These are phyloP conservation scores for Torulaspora globosa DNA, from an alignment of 1,139 yeast species.

Conservation along the genomic window DNA sequence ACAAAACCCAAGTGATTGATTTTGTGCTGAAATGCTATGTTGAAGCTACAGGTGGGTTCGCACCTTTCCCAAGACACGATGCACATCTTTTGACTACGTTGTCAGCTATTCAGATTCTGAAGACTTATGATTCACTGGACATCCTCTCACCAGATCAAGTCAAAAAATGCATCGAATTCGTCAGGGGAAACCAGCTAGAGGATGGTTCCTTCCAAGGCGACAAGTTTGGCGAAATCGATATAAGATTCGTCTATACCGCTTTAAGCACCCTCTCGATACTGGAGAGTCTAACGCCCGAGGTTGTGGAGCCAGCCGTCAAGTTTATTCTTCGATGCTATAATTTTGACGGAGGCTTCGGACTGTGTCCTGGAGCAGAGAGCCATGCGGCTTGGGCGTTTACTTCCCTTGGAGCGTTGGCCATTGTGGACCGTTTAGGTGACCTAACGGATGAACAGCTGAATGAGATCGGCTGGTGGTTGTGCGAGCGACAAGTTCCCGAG, in stretches of 20 bases:
- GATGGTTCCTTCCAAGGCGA: slow-evolving; percentile 91
- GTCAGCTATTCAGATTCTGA: slow-evolving; percentile 77
- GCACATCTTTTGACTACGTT: slow-evolving; percentile 84
- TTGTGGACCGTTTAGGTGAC: slow-evolving; percentile 54
- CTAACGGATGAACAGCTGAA: slow-evolving; percentile 36
- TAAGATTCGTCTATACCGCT: slow-evolving; percentile 83
- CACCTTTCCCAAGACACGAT: slow-evolving; percentile 85
- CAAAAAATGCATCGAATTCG: slow-evolving; percentile 43
- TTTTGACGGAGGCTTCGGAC: slow-evolving; percentile 95
- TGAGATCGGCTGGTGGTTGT: slow-evolving; percentile 69
- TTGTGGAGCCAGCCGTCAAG: slow-evolving; percentile 60
- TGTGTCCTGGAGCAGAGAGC: slow-evolving; percentile 90
- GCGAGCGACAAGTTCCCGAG: slow-evolving; percentile 81
- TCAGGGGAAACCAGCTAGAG: slow-evolving; percentile 55
- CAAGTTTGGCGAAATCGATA: slow-evolving; percentile 84
- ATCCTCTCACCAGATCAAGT: slow-evolving; percentile 34
- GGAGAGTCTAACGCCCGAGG: slow-evolving; percentile 55
- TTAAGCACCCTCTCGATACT: slow-evolving; percentile 67
- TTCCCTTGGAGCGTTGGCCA: slow-evolving; percentile 75
- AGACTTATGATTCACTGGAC: slow-evolving; percentile 60
- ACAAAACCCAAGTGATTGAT: slow-evolving; percentile 54
- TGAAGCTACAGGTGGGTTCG: slow-evolving; percentile 69
- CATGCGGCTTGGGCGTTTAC: slow-evolving; percentile 93
- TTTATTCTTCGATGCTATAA: slow-evolving; percentile 72
- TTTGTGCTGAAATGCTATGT: slow-evolving; percentile 72